Evolutionary conservation across 2,329 filamentous ascomycete species (phyloP), one percentile per base, ranked within the genome.

Genomic region (Gaeumannomyces sp.): DNA sequence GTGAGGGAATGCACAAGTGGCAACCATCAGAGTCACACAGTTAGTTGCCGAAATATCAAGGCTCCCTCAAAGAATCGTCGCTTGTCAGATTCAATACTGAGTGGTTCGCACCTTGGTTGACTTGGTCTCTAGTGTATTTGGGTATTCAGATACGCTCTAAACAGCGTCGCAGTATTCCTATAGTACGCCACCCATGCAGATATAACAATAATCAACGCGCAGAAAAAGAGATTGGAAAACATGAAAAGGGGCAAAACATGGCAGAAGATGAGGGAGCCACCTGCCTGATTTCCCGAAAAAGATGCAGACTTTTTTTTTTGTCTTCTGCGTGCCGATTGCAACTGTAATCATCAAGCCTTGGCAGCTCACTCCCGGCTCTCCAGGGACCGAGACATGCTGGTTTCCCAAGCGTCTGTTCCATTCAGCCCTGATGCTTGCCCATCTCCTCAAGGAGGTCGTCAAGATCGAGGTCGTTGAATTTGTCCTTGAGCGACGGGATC

Each of bases 391-490:
- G 38, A 22, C 38, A 22, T 16, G 38, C 16, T 14, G 19, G 38
- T 11, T 27, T 19, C 38, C 19, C 33, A 8, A 31, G 57, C 16
- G 22, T 31, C n/a, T n/a, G 5, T 19, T 35, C 33, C n/a, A 16
- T 19, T 67, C 29, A 71, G 60, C 74, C 77, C 71, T 84, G 81
- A 61, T 96, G 80, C 81, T 96, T 96, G 71, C 88, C 90, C 78
- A 98, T 89, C 80, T 99, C 93, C 73, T 97, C 89, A 65, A 99
- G 83, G 65, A 98, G 81, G 68, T 93, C 89, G 76, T 96, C 89
- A 68, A 99, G 79, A 70, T 96, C 92, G 50, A 92, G 90, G 74
- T 98, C 94, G 67, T 85, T 85, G 73, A 98, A 96, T 80, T 99
- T 99, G 76, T 93, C 89, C 71, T 88, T 84, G 62, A 99, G 78